Evolutionary conservation across 768 basidiomycete species (phyloP), one percentile per base, ranked within the genome.

Genomic region (Russula ochroleuca): DNA sequence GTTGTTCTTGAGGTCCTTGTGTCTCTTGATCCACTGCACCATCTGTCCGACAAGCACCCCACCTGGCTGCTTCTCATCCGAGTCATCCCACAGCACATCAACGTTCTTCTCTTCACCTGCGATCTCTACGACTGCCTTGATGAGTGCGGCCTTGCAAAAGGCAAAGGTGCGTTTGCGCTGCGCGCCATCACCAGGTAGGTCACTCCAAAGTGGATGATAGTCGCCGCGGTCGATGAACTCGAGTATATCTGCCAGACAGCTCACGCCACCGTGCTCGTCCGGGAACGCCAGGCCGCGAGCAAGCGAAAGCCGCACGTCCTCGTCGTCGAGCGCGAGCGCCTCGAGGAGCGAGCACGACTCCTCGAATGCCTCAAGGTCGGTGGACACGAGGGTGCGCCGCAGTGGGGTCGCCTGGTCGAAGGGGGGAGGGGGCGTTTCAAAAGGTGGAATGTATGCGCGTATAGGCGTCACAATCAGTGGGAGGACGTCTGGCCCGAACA

Each of bases 41-140:
- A 95, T 86, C 69, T 79, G 82, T 65, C 76, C 79, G 28, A 95
- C 83, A 69, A 94, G 84, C 72, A 78, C 78, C 9, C 89, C 89
- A n/a, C 87, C 87, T 6, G 86, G 85, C 47, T 78, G 73, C 19
- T 73, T 76, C 35, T 77, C 73, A 54, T 84, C 81, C 21, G 79
- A 81, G 49, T 83, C 81, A 67, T 87, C 85, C 85, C 90, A 92
- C n/a, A 93, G 76, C 9, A 86, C 82, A 55, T 91, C 86, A 65
- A 82, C 82, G 67, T 90, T 92, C 67, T 81, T 83, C 66, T 89
- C 88, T 71, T 92, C 89, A 43, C 91, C 92, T 10, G 90, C 84
- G 45, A 90, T 84, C 70, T 93, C 92, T 33, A 95, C 91, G 17
- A 94, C 83, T 3, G 88, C 83, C 69, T 93, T 92, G 73, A 94